Evolutionary conservation across 306 rosid species (phyloP), one percentile per base, ranked within the genome.

Genomic region (Cajanus cajan): DNA sequence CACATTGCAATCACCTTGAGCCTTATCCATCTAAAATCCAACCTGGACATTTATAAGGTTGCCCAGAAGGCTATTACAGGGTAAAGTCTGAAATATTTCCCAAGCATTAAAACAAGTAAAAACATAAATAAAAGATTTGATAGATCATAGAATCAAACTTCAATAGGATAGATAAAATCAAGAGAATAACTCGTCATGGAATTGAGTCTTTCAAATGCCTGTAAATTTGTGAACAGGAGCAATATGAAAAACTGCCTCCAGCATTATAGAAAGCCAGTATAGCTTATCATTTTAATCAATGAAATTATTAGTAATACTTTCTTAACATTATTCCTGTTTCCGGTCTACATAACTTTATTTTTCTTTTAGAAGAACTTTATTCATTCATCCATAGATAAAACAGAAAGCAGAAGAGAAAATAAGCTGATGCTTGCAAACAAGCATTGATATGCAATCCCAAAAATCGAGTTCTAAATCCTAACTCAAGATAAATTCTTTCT

Each of bases 391-490:
- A 31, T 8, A 21, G 63, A 65, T 69, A 14, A 67, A 65, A 44
- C 36, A 1, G 54, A 64, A 68, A 52, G 69, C 77, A 45, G 39
- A 78, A 68, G 52, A 59, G 54, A 3, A 25, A 14, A 73, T 34
- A 71, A 51, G 43, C 68, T 75, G 72, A 82, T 55, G 77, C 68
- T 62, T 47, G 67, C 44, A 84, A 64, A 71, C 70, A 57, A 67
- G 73, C 68, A 73, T 25, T 63, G 76, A 76, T 47, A 55, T 14
- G 37, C 51, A 63, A 73, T 45, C 31, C 73, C 81, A 69, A 68
- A 34, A 52, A 66, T 62, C 0, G 54, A 51, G 21, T 73, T 72
- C 41, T 73, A 73, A 37, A 10, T 39, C 0, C 50, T 19, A 40
- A 70, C 74, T 66, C 73, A 14, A n/a, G n/a, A n/a, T n/a, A n/a